Percentiles rank a stretch among this genome's conserved stretches.
These are phyloP conservation scores for Abortiporus biennis DNA, from an alignment of 1,284 basidiomycete genomes.

Conservation along the genomic window DNA sequence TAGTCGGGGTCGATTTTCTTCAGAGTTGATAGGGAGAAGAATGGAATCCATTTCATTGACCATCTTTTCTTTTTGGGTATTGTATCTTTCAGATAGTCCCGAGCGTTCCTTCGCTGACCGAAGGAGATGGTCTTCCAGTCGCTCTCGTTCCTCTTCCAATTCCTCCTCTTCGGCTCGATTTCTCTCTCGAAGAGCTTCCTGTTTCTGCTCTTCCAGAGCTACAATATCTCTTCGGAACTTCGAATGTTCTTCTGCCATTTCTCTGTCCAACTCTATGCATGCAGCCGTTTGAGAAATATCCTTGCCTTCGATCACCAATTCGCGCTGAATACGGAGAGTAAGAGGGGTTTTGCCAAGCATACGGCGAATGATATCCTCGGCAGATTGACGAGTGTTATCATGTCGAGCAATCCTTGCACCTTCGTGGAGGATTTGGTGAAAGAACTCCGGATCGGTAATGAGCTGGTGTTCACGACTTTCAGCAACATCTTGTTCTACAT, in stretches of 20 bases:
- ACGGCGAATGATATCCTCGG: constrained; percentile 5
- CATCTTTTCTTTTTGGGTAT: too few relatives aligned
- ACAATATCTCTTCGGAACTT: constrained; percentile 2
- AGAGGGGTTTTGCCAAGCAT: constrained; percentile 5
- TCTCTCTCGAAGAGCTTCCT: constrained; percentile 1
- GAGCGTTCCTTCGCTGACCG: neutral
- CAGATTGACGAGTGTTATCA: constrained; percentile 6
- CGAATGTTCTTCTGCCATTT: constrained; percentile 5
- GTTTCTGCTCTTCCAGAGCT: neutral
- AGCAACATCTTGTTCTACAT: constrained; percentile 20
- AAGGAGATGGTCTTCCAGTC: constrained; percentile 1
- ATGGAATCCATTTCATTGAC: too few relatives aligned
- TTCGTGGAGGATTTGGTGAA: constrained; percentile 8
- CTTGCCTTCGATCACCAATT: constrained; percentile 11
- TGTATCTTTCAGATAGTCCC: too few relatives aligned
- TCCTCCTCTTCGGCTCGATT: neutral
- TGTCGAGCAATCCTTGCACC: constrained; percentile 12
- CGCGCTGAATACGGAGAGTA: constrained; percentile 10
- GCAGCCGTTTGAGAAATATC: constrained; percentile 7
- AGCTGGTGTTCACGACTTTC: constrained; percentile 2
- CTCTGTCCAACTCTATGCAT: neutral
- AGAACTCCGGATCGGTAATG: neutral
- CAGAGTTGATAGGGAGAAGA: too few relatives aligned
- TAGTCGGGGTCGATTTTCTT: too few relatives aligned
- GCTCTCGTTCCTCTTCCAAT: constrained; percentile 2